These are phyloP conservation scores for Quambalaria eucalypti DNA, from an alignment of 1,284 basidiomycete genomes.

Conservation along the genomic window DNA sequence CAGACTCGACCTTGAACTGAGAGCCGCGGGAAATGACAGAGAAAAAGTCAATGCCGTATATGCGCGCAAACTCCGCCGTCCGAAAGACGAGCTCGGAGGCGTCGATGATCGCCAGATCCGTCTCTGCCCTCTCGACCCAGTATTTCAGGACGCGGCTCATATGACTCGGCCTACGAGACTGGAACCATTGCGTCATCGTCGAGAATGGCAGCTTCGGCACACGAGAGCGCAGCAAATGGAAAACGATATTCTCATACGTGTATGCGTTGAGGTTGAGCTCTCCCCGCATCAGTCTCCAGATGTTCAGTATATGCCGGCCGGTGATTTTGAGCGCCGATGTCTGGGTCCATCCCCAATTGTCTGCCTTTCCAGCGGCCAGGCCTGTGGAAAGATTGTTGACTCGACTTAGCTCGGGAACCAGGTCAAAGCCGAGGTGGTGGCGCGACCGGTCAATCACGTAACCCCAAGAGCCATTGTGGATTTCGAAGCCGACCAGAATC, in stretches of 20 bases:
- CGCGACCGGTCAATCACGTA: conserved; percentile 66
- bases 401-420: conserved; percentile 47
- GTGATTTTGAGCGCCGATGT: conserved; percentile 73
- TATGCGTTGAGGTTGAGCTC: conserved; percentile 73
- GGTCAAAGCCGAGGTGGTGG: conserved; percentile 39
- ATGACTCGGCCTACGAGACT: conserved; percentile 22
- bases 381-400: conserved; percentile 34
- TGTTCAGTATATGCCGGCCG: conserved; percentile 81
- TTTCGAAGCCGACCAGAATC: conserved; percentile 82
- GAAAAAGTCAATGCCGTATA: conserved; percentile 93
- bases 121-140: conserved; percentile 24
- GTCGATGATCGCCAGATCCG: conserved; percentile 31
- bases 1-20: conserved; percentile 96
- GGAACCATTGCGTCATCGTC: conserved; percentile 67
- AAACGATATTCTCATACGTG: conserved; percentile 81
- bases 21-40: conserved; percentile 89
- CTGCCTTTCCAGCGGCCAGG: conserved; percentile 25
- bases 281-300: conserved; percentile 83
- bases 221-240: conserved; percentile 33
- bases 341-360: conserved; percentile 62
- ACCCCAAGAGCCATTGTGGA: conserved; percentile 81
- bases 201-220: conserved; percentile 64
- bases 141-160: conserved; percentile 22
- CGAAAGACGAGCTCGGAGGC: conserved; percentile 37
- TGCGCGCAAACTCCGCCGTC: conserved; percentile 75